Conservation (phyloP, 2,329 filamentous ascomycete genomes). For the Cytospora piceae region DNA sequence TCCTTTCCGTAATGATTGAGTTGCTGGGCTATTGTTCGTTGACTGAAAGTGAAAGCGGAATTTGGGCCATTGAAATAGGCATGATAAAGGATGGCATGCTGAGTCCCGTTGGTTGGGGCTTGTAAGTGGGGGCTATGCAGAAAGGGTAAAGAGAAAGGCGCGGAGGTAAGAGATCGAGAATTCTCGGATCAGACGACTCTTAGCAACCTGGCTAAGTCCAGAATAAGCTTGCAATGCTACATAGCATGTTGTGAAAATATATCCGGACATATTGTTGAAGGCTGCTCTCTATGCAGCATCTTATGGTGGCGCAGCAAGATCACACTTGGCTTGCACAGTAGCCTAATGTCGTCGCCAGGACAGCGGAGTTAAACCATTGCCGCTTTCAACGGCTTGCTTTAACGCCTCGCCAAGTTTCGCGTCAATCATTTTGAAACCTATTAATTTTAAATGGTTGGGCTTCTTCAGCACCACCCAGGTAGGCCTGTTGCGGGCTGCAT, state of each 20-base stretch:
- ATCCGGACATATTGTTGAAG: background rate
- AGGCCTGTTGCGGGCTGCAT: background rate
- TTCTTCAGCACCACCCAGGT: background rate
- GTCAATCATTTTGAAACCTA: background rate
- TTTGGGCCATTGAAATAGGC: slow-evolving; percentile 4
- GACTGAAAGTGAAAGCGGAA: slow-evolving; percentile 7
- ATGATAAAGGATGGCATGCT: slow-evolving; percentile 6
- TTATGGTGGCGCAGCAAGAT: slow-evolving; percentile 2
- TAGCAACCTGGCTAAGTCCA: background rate
- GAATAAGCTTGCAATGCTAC: background rate
- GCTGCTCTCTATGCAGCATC: background rate
- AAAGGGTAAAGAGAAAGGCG: no score
- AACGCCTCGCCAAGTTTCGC: background rate
- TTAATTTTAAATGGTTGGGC: background rate
- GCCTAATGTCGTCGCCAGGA: slow-evolving; percentile 5
- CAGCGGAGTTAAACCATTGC: slow-evolving; percentile 3
- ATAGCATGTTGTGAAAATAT: background rate
- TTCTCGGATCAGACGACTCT: background rate
- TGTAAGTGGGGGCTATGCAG: background rate
- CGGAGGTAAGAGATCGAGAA: background rate
- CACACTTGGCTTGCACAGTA: slow-evolving; percentile 4
- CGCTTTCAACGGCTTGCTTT: background rate
- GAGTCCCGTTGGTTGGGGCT: background rate
- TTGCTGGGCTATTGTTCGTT: background rate
- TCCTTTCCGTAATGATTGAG: background rate